Conservation (phyloP, 169 alveolate genomes). For the Plasmodium adleri region DNA sequence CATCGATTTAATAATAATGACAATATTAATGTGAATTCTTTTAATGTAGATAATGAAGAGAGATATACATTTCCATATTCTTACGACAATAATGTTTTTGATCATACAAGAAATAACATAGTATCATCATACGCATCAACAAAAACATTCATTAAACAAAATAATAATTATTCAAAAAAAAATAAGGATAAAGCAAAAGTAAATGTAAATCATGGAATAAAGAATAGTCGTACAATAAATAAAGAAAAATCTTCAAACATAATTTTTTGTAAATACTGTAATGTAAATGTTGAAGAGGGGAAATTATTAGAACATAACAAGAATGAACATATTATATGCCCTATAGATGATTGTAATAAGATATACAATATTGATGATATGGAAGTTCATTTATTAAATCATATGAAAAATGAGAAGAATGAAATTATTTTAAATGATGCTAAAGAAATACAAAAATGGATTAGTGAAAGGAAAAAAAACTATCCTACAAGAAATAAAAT, state of each 20-base stretch:
- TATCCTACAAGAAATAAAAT: constrained; percentile 56
- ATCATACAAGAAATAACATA: no score
- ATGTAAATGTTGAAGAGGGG: constrained; percentile 21
- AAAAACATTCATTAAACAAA: no score
- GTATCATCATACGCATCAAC: no score
- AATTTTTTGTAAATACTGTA: constrained; percentile 38
- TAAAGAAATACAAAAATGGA: constrained; percentile 72
- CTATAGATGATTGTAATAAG: constrained; percentile 55
- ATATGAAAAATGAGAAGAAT: constrained; percentile 65
- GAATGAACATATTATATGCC: constrained; percentile 48
- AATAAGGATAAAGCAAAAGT: neutral
- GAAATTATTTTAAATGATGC: constrained; percentile 44
- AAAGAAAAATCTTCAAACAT: neutral
- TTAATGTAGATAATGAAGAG: no score
- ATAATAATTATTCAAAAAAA: neutral
- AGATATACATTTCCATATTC: no score
- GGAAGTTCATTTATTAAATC: constrained; percentile 69
- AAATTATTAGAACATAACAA: constrained; percentile 42
- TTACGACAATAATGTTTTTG: no score
- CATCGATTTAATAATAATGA: no score
- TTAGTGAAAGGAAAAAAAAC: constrained; percentile 63
- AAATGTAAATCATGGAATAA: neutral
- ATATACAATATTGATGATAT: constrained; percentile 38
- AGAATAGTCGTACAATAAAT: neutral
- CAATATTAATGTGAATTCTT: no score